Conservation (phyloP, 2,329 filamentous ascomycete species). For the Aspergillus sp. region DNA sequence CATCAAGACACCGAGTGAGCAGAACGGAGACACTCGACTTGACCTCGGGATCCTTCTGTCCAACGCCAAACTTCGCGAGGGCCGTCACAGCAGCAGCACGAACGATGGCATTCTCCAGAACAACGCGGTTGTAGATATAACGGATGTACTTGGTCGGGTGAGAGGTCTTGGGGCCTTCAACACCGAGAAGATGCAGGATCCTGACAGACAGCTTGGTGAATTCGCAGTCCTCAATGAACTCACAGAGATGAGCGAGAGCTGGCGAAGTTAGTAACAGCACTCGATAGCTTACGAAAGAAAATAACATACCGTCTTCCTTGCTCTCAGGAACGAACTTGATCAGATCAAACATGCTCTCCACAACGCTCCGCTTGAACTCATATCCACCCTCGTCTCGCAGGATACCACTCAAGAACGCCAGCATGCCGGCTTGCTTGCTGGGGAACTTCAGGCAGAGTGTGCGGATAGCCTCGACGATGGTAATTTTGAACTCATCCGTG, state of each 20-base stretch:
- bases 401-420: conserved; percentile 95
- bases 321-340: conserved; percentile 97
- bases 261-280: conserved; percentile 17
- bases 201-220: conserved; percentile 97
- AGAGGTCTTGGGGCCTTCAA: conserved; percentile 91
- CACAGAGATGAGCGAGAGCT: conserved; percentile 91
- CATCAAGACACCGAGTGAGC: conserved; percentile 88
- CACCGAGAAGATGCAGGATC: conserved; percentile 87
- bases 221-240: conserved; percentile 99
- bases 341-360: conserved; percentile 98
- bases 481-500: conserved; percentile 99
- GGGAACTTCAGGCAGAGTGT: conserved; percentile 97
- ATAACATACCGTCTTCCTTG: conserved; percentile 58
- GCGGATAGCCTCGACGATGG: conserved; percentile 97
- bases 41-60: conserved; percentile 92
- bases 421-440: conserved; percentile 96
- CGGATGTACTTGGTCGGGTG: conserved; percentile 98
- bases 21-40: conserved; percentile 94
- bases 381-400: conserved; percentile 95
- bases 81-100: conserved; percentile 93
- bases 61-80: conserved; percentile 93
- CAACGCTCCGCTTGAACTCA: conserved; percentile 95
- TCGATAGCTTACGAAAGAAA: neutral
- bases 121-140: conserved; percentile 98
- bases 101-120: conserved; percentile 94